A percentile compares a stretch with the other conserved stretches of the same genome.
Evolutionary conservation across 768 basidiomycete species (phyloP).

Genomic region (Mycena polygramma): DNA sequence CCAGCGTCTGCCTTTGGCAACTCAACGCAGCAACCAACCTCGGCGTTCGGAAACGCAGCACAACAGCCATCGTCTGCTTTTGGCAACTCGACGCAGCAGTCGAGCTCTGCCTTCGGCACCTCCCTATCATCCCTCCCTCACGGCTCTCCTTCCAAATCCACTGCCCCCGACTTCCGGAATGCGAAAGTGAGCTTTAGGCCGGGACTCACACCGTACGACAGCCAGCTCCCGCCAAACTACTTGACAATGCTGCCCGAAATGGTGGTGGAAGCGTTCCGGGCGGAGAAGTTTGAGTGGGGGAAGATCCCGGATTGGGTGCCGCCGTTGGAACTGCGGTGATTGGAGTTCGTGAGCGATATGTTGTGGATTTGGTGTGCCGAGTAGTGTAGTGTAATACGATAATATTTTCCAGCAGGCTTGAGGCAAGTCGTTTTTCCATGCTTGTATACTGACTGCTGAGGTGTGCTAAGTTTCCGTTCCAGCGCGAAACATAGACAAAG

Average conservation of each 20-base stretch:
- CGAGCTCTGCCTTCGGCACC: conserved; percentile 36
- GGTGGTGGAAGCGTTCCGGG: conserved; percentile 66
- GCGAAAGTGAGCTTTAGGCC: conserved; percentile 55
- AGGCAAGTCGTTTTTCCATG: too few relatives aligned
- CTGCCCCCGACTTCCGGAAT: conserved; percentile 43
- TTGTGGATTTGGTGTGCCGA: too few relatives aligned
- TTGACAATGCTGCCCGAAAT: conserved; percentile 62
- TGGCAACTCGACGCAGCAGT: conserved; percentile 35
- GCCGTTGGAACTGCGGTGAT: conserved; percentile 45
- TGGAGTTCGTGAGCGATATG: not conserved
- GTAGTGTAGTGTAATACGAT: too few relatives aligned
- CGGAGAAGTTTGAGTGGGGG: conserved; percentile 73
- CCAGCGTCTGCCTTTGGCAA: conserved; percentile 51
- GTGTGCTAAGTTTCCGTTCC: too few relatives aligned
- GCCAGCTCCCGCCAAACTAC: conserved; percentile 71
- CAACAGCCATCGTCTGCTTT: conserved; percentile 40
- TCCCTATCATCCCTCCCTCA: conserved; percentile 32
- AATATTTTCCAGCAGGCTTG: too few relatives aligned
- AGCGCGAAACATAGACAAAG: too few relatives aligned
- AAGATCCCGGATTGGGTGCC: conserved; percentile 83
- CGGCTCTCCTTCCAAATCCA: conserved; percentile 19
- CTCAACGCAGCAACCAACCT: conserved; percentile 44
- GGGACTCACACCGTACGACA: conserved; percentile 68
- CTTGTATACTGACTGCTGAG: too few relatives aligned
- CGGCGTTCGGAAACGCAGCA: conserved; percentile 48